Evolutionary conservation across 2,329 filamentous ascomycete species (phyloP), one percentile per base, ranked within the genome.

Genomic region (Ophiosphaerella korrae): DNA sequence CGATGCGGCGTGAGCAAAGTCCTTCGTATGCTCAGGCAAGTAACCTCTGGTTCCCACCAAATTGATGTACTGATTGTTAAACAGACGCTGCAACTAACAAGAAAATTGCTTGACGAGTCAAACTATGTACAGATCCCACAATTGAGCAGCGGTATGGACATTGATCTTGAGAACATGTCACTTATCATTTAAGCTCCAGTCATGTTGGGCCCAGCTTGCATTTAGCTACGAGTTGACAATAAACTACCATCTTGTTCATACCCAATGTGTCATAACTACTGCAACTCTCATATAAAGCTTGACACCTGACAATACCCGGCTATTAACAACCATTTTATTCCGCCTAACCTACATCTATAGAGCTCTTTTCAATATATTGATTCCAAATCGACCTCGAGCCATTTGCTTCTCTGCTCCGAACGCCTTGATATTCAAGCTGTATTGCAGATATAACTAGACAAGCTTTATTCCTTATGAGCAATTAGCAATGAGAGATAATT

Each of bases 111-210:
- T 38, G 66, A 72, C 49, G 58, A 74, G 48, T 70, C 68, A 9
- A 68, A 75, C 21, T 79, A 79, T 53, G 63, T 68, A 9, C 76
- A 79, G 57, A 67, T 79, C 4, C 77, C 77, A 11, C 77, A 79
- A 52, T 52, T 79, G 48, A 75, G 72, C 42, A 72, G 72, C 9
- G 77, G 75, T 0, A 52, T 74, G 16, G 70, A 78, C 38, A 71
- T 77, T 48, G 74, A 79, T 51, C 52, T 79, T 31, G 73, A 78
- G 1, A 54, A 65, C 23, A 60, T 68, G 59, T 35, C 58, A 7
- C 46, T 72, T 47, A 59, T 71, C 3, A 38, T 72, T 4, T 72
- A 49, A 60, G 39, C 7, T 23, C 11, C n/a, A 26, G 24, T 7
- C 18, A 11, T 31, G 8, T 13, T 33, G 11, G 7, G 7, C 5